phyloP scores from a whole-genome alignment of 495 filamentous ascomycete genomes.

The Aspergillus baeticus region DNA sequence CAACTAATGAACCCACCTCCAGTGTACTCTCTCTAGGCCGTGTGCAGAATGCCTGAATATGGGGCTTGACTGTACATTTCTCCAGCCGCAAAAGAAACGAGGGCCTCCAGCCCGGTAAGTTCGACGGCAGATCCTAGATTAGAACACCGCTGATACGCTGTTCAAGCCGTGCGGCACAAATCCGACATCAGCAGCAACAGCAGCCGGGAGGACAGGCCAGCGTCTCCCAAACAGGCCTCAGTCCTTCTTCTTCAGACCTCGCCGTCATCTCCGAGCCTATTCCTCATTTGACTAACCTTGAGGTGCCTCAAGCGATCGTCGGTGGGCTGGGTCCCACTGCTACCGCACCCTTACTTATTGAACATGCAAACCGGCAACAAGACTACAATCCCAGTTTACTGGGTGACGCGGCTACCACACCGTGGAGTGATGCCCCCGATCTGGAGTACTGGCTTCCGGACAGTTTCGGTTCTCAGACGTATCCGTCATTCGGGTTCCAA shows the following conservation, averaged over 20 bases:
- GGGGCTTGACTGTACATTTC: slow-evolving; percentile 46
- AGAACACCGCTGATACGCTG: background rate
- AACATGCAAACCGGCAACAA: background rate
- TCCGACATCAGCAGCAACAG: slow-evolving; percentile 39
- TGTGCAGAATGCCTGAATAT: slow-evolving; percentile 39
- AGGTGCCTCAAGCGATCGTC: background rate
- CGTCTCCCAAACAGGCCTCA: slow-evolving; percentile 13
- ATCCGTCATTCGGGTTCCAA: slow-evolving; percentile 37
- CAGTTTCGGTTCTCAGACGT: slow-evolving; percentile 30
- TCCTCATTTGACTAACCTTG: slow-evolving; percentile 14
- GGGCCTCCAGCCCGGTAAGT: slow-evolving; percentile 45
- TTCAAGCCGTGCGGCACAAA: slow-evolving; percentile 38
- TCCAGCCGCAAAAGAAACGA: slow-evolving; percentile 45
- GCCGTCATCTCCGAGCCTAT: slow-evolving; percentile 23
- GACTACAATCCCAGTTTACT: slow-evolving; percentile 19
- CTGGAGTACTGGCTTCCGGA: slow-evolving; percentile 45
- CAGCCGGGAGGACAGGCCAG: slow-evolving; percentile 12
- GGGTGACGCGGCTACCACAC: slow-evolving; percentile 17
- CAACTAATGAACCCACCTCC: background rate
- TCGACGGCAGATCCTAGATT: no score
- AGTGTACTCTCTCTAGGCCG: slow-evolving; percentile 43
- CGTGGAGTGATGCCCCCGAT: slow-evolving; percentile 35
- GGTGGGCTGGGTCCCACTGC: background rate
- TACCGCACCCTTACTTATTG: no score
- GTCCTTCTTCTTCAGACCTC: slow-evolving; percentile 20